Base-by-base conservation (phyloP, 2,329 filamentous ascomycete species). In the Pestalotiopsis sp. region DNA sequence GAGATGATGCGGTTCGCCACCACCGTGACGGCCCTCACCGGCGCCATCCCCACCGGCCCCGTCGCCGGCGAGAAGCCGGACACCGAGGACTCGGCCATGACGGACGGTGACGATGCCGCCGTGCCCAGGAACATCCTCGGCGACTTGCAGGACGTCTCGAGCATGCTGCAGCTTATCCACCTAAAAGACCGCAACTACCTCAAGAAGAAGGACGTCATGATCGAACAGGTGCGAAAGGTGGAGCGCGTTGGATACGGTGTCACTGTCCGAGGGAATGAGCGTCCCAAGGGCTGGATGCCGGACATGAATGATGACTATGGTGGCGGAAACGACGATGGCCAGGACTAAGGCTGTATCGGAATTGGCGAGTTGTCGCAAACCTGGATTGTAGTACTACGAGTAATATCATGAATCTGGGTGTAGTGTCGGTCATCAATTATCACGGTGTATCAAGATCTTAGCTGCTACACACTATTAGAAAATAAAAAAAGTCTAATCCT, bases 1-100 rank as follows among this genome's bases (percentile, higher is more conserved):
- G 96, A 99, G 83, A 86, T 98, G 84, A 99, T 99, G 96, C 89
- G 95, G 38, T 98, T 98, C 80, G 94, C 94, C 0, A 96, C 97
- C 65, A 95, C 95, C 5, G 90, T 91, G 31, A 92, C 97, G 78
- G 94, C 94, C 1, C 92, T 94, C 4, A 91, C 85, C 7, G 92
- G 92, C 14, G 82, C 82, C 57, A 78, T 87, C 25, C 69, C 73
- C 79, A 73, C 79, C 85, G 70, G 85, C 83, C 45, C 45, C 7
- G 73, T 70, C 72, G 66, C 65, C 72, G 72, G 79, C 71, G 61
- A 52, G 9, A 52, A 45, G 38, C 6, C 11, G 41, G 38, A 45
- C 39, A 14, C 27, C 27, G 59, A 62, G 11, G 74, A 83, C 14
- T 80, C 89, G 52, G 90, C 90, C 5, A 92, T 98, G 58, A 83